phyloP scores from a whole-genome alignment of 2,329 filamentous ascomycete genomes.

The Westerdykella sp. region DNA sequence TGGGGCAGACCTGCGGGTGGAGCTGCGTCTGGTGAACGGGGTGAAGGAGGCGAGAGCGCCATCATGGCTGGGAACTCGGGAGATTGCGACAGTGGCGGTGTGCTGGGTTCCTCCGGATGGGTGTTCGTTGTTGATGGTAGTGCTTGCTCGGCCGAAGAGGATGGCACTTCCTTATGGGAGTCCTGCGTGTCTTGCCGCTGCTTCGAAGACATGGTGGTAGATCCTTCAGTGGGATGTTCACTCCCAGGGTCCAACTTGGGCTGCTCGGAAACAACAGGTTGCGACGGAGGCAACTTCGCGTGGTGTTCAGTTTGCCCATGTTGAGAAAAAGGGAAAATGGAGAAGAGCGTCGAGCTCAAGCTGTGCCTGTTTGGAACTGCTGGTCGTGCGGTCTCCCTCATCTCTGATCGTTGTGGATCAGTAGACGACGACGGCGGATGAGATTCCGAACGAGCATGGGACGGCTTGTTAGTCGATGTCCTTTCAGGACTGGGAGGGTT shows the following conservation, averaged over 20 bases:
- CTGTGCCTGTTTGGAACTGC: constrained; percentile 25
- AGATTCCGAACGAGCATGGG: constrained; percentile 27
- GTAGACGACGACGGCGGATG: constrained; percentile 15
- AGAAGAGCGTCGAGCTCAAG: constrained; percentile 30
- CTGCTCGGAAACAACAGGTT: constrained; percentile 5
- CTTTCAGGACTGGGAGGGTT: constrained; percentile 20
- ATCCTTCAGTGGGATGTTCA: background rate
- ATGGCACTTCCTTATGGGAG: background rate
- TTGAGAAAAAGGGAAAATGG: constrained; percentile 32
- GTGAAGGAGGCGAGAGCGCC: constrained; percentile 22
- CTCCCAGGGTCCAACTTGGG: constrained; percentile 1
- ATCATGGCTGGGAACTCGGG: constrained; percentile 30
- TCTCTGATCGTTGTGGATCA: constrained; percentile 2
- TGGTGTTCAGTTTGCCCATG: constrained; percentile 29
- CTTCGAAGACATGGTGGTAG: background rate
- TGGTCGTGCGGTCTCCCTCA: constrained; percentile 12
- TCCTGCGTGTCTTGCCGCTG: background rate
- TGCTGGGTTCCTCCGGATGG: background rate
- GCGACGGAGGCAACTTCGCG: constrained; percentile 22
- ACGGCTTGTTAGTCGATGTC: constrained; percentile 7
- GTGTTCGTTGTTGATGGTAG: constrained; percentile 5
- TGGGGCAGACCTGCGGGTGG: constrained; percentile 24
- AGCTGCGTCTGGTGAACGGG: constrained; percentile 5
- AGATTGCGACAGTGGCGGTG: background rate
- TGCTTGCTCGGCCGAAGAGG: background rate